These are phyloP conservation scores for Zizania latifolia DNA, from an alignment of 176 grass and related monocot genomes.

Conservation along the genomic window DNA sequence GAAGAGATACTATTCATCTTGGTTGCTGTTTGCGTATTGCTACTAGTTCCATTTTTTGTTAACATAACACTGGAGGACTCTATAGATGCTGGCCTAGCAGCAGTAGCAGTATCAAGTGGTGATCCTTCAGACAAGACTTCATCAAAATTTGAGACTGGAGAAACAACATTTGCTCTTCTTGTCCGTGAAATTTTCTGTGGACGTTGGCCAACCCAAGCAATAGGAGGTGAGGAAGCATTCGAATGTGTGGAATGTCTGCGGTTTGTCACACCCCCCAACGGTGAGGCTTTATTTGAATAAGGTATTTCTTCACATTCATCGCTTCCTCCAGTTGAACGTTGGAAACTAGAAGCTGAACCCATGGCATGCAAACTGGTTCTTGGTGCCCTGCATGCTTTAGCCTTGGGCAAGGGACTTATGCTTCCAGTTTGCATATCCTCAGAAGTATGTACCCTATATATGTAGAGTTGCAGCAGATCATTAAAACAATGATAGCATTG, in stretches of 20 bases:
- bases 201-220: slow-evolving; percentile 69
- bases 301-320: slow-evolving; percentile 58
- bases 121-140: slow-evolving; percentile 62
- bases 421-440: slow-evolving; percentile 58
- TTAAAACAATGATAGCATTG: slow-evolving; percentile 21
- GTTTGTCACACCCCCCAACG: slow-evolving; percentile 41
- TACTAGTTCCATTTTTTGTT: slow-evolving; percentile 26
- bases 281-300: slow-evolving; percentile 55
- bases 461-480: slow-evolving; percentile 1
- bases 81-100: slow-evolving; percentile 31
- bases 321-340: slow-evolving; percentile 44
- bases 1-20: slow-evolving; percentile 44
- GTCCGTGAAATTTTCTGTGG: slow-evolving; percentile 75
- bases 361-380: slow-evolving; percentile 51
- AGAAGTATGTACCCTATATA: slow-evolving; percentile 42
- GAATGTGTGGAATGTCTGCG: slow-evolving; percentile 51
- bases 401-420: slow-evolving; percentile 53
- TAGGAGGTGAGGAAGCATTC: slow-evolving; percentile 58
- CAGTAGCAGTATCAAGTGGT: slow-evolving; percentile 46
- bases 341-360: slow-evolving; percentile 54
- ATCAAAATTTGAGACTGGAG: slow-evolving; percentile 85
- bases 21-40: slow-evolving; percentile 1
- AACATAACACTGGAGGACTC: slow-evolving; percentile 12
- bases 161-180: slow-evolving; percentile 79
- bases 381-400: slow-evolving; percentile 72